phyloP scores from a whole-genome alignment of 768 basidiomycete genomes.

The Xerocomus brunneocitrinus region DNA sequence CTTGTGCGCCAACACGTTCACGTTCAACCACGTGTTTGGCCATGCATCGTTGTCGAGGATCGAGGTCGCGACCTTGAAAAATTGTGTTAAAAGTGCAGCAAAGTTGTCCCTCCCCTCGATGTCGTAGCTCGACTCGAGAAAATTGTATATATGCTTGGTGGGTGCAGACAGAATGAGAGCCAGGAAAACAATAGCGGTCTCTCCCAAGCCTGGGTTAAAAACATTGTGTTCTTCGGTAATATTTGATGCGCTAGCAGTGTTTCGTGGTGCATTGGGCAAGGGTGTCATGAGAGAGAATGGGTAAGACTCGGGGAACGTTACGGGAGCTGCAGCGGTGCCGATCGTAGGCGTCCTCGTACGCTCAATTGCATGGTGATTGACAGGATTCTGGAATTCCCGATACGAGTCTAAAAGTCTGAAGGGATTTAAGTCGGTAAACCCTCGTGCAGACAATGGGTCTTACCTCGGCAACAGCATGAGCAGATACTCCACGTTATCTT shows the following conservation, averaged over 20 bases:
- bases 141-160: conserved; percentile 68
- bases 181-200: conserved; percentile 80
- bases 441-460: conserved; percentile 14
- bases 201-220: conserved; percentile 77
- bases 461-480: conserved; percentile 81
- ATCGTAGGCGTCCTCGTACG: conserved; percentile 58
- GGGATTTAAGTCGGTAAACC: conserved; percentile 4
- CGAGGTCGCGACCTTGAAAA: conserved; percentile 77
- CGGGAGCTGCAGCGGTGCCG: conserved; percentile 55
- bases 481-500: conserved; percentile 87
- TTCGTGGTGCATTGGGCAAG: conserved; percentile 51
- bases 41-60: conserved; percentile 86
- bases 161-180: conserved; percentile 79
- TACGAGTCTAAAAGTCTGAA: conserved; percentile 82
- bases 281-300: conserved; percentile 80
- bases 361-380: conserved; percentile 65
- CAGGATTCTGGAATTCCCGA: conserved; percentile 69
- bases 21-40: conserved; percentile 87
- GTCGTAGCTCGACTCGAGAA: conserved; percentile 75
- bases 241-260: conserved; percentile 37
- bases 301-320: conserved; percentile 91
- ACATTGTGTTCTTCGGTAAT: conserved; percentile 44
- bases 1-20: conserved; percentile 83
- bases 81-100: conserved; percentile 60
- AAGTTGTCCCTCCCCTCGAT: conserved; percentile 87